A percentile compares a stretch with the other conserved stretches of the same genome.
Evolutionary conservation across 73 alveolate species (phyloP).

Genomic region (Stentor coeruleus): DNA sequence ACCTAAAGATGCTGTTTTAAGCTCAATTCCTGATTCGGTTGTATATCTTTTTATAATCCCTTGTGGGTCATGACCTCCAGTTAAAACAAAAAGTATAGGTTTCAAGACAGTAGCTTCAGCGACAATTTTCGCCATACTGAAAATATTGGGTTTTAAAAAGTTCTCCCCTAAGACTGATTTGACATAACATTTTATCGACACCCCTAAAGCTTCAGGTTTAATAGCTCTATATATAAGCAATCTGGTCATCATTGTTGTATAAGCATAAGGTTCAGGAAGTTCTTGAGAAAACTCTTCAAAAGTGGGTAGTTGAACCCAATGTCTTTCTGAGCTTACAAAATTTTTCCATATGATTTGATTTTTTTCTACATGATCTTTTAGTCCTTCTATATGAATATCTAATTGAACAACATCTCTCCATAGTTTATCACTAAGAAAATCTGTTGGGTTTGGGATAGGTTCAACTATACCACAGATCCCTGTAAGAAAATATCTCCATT

Average conservation of each 20-base stretch:
- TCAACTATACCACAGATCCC: conserved; percentile 56
- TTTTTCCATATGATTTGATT: conserved; percentile 37
- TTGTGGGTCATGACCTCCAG: conserved; percentile 86
- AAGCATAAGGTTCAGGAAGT: conserved; percentile 50
- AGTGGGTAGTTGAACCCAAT: conserved; percentile 47
- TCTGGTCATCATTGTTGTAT: conserved; percentile 64
- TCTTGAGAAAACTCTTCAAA: conserved; percentile 66
- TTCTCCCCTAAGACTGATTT: conserved; percentile 65
- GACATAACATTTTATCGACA: conserved; percentile 60
- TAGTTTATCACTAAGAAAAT: conserved; percentile 34
- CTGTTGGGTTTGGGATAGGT: conserved; percentile 29
- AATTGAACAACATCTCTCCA: conserved; percentile 49
- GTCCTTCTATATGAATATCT: conserved; percentile 47
- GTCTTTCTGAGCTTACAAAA: conserved; percentile 35
- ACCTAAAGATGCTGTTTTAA: conserved; percentile 83
- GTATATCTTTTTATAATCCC: conserved; percentile 80
- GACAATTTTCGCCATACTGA: conserved; percentile 59
- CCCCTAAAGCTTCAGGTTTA: conserved; percentile 68
- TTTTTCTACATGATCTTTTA: conserved; percentile 38
- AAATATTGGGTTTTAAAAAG: conserved; percentile 72
- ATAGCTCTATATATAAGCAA: conserved; percentile 62
- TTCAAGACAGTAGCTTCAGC: conserved; percentile 61
- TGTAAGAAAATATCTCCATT: conserved; percentile 66
- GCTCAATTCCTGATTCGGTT: conserved; percentile 67
- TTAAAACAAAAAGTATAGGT: conserved; percentile 72